Percentiles rank a stretch among this genome's conserved stretches.
These are phyloP conservation scores for Paraurostyla sp. DNA, from an alignment of 73 alveolate genomes.

Conservation along the genomic window DNA sequence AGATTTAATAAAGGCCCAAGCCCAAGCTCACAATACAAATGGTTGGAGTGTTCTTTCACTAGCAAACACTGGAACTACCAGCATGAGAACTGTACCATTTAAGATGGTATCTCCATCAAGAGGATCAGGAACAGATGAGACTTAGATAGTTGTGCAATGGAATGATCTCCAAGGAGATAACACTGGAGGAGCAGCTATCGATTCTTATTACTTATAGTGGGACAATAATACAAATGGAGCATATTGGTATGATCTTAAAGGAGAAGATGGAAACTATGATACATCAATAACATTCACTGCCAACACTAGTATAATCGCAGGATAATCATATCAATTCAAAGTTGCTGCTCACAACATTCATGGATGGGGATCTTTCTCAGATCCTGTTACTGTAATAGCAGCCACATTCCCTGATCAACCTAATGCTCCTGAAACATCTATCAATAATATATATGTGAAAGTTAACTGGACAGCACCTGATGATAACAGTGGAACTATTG, in stretches of 20 bases:
- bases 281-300: neutral
- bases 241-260: conserved; percentile 42
- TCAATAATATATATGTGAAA: conserved; percentile 31
- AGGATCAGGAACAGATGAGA: conserved; percentile 16
- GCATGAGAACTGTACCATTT: conserved; percentile 10
- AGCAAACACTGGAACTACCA: conserved; percentile 9
- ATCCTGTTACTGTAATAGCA: conserved; percentile 16
- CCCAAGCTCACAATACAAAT: conserved; percentile 58
- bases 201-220: conserved; percentile 58
- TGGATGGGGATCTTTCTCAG: conserved; percentile 68
- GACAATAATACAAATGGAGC: conserved; percentile 59
- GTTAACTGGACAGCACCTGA: conserved; percentile 56
- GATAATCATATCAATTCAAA: conserved; percentile 38
- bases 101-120: conserved; percentile 56
- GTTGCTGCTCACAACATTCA: conserved; percentile 71
- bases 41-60: conserved; percentile 53
- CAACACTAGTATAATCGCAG: neutral
- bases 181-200: conserved; percentile 62
- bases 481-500: conserved; percentile 47
- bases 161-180: conserved; percentile 17
- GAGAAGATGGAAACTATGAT: neutral
- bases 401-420: conserved; percentile 71
- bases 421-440: conserved; percentile 2
- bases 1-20: conserved; percentile 53
- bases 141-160: conserved; percentile 37